A percentile compares a stretch with the other conserved stretches of the same genome.
Conservation (phyloP, 345 rosid species). For the Pelargonium nanum region DNA sequence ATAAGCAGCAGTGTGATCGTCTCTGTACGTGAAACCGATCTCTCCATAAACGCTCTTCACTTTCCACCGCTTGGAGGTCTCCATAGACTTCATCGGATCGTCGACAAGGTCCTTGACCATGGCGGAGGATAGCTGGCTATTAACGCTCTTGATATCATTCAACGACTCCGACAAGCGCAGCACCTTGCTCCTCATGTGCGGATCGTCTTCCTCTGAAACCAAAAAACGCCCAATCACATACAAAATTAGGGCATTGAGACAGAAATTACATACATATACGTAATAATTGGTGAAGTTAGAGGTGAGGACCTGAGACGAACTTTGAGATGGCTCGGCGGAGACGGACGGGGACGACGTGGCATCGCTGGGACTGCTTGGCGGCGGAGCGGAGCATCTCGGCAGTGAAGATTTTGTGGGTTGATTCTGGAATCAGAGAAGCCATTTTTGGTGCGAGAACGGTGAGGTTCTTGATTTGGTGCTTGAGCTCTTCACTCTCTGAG, state of each 20-base stretch:
- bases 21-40: slow-evolving; percentile 61
- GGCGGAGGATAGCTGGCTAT: slow-evolving; percentile 37
- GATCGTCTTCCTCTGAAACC: slow-evolving; percentile 60
- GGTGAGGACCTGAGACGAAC: slow-evolving; percentile 49
- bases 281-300: not conserved
- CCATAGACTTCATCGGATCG: slow-evolving; percentile 74
- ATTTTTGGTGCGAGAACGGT: slow-evolving; percentile 14
- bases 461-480: not conserved
- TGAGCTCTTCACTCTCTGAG: not conserved
- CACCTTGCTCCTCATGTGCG: slow-evolving; percentile 73
- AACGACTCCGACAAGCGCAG: slow-evolving; percentile 59
- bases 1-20: slow-evolving; percentile 81
- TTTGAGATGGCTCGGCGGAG: slow-evolving; percentile 86
- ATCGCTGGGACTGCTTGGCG: slow-evolving; percentile 60
- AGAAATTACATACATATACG: not conserved
- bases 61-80: slow-evolving; percentile 72
- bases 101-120: slow-evolving; percentile 60
- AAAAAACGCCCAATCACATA: not conserved
- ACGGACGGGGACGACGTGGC: slow-evolving; percentile 61
- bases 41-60: slow-evolving; percentile 76
- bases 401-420: slow-evolving; percentile 33
- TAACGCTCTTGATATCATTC: slow-evolving; percentile 52
- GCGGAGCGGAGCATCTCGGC: slow-evolving; percentile 53
- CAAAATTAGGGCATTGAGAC: not conserved
- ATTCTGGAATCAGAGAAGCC: slow-evolving; percentile 32